These are phyloP conservation scores for Neurospora sp. DNA, from an alignment of 495 filamentous ascomycete genomes.

Conservation along the genomic window DNA sequence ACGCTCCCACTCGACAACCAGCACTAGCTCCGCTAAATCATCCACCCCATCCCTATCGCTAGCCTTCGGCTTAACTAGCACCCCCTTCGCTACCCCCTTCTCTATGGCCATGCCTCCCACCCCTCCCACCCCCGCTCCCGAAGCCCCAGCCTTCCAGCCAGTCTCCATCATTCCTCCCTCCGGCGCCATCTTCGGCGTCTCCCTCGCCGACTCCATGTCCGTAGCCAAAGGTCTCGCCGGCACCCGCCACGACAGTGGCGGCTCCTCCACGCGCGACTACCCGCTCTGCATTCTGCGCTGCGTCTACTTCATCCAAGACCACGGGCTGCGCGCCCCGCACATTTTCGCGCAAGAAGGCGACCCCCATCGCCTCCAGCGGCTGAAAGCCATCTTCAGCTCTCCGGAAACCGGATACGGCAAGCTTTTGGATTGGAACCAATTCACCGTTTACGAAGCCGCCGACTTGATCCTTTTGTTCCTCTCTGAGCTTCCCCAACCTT, in stretches of 20 bases:
- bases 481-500: slow-evolving; percentile 27
- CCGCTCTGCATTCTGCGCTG: slow-evolving; percentile 36
- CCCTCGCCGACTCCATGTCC: slow-evolving; percentile 28
- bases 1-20: neutral
- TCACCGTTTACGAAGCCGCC: slow-evolving; percentile 32
- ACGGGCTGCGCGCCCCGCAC: slow-evolving; percentile 23
- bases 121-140: neutral
- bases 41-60: neutral
- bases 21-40: neutral
- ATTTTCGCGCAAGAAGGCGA: slow-evolving; percentile 31
- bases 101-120: neutral
- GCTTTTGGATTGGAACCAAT: slow-evolving; percentile 27
- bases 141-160: slow-evolving; percentile 1
- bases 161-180: slow-evolving; percentile 7
- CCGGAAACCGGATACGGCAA: slow-evolving; percentile 28
- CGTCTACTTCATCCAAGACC: slow-evolving; percentile 30
- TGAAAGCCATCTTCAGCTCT: slow-evolving; percentile 26
- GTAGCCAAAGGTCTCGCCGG: slow-evolving; percentile 29
- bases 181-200: slow-evolving; percentile 27
- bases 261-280: slow-evolving; percentile 29
- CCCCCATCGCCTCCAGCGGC: slow-evolving; percentile 17
- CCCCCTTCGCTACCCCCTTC: neutral
- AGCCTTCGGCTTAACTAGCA: neutral
- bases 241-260: slow-evolving; percentile 26
- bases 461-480: slow-evolving; percentile 30